Evolutionary conservation across 2,329 filamentous ascomycete species (phyloP).

Genomic region (Aureobasidium sp.): DNA sequence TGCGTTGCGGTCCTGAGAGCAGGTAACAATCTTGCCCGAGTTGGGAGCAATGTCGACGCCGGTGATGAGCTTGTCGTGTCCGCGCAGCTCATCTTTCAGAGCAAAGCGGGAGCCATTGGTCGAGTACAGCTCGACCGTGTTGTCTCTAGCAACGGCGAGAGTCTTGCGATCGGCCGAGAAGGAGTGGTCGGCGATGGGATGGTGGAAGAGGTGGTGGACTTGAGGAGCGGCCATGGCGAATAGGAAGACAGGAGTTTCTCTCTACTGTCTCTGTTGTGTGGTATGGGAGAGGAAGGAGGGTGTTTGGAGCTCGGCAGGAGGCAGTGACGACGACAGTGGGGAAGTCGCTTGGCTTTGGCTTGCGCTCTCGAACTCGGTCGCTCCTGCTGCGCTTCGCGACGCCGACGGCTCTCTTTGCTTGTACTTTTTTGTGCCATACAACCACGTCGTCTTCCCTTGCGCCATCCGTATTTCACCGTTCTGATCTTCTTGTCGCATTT

Average conservation of each 20-base stretch:
- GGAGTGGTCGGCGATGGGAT: slow-evolving; percentile 93
- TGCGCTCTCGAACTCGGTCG: neutral
- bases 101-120: slow-evolving; percentile 65
- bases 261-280: slow-evolving; percentile 69
- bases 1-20: slow-evolving; percentile 96
- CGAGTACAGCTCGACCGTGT: slow-evolving; percentile 79
- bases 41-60: slow-evolving; percentile 90
- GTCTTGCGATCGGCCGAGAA: slow-evolving; percentile 88
- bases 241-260: slow-evolving; percentile 75
- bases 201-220: slow-evolving; percentile 94
- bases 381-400: neutral
- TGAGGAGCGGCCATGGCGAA: slow-evolving; percentile 70
- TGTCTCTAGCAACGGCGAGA: slow-evolving; percentile 85
- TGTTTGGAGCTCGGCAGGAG: neutral
- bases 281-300: neutral
- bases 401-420: neutral
- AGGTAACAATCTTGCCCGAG: slow-evolving; percentile 91
- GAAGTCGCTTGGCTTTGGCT: neutral
- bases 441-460: neutral
- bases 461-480: neutral
- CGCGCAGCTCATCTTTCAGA: slow-evolving; percentile 85
- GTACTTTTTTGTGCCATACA: neutral
- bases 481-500: neutral
- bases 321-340: slow-evolving; percentile 7
- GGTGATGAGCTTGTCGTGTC: slow-evolving; percentile 94